Base-by-base conservation (phyloP, 2,329 filamentous ascomycete species). In the Rutstroemia sp. region DNA sequence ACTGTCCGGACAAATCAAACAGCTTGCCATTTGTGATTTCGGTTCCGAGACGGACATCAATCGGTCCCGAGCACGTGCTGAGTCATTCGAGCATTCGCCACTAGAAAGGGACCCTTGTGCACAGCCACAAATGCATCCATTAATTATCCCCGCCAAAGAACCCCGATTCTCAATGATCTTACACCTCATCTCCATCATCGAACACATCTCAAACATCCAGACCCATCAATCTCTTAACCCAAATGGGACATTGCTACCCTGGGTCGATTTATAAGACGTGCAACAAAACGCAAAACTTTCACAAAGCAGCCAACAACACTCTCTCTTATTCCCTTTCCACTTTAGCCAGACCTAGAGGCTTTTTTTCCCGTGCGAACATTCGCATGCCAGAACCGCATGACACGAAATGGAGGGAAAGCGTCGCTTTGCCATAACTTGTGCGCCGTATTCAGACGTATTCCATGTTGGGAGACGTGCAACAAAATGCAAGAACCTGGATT, bases 401-500 rank as follows among this genome's bases (percentile, higher is more conserved):
- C 25, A 7, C 25, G 25, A 27, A 27, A 7, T 27, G 6, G 6
- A 27, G 7, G 25, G 25, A 27, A 27, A 27, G 6, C 25, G 25
- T 27, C 42, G 2, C 10, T 54, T 54, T 48, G 41, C 52, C 52
- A 49, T 54, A 21, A 5, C 4, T 5, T 9, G 7, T 3, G 12
- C 7, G 34, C 52, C 52, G 44, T 23, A 41, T 54, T 54, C 49
- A 21, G 34, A 14, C 44, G 41, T 54, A 39, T 54, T 23, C 44
- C 52, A 54, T 54, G 44, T 54, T 21, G 52, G 16, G 44, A 54
- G 52, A 54, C 18, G 52, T 54, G 52, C 52, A 54, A 54, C 52
- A 49, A 54, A 54, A 25, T 14, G 18, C 12, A 3, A 12, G 9
- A 30, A 21, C 18, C 10, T 19, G 10, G 16, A 27, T 16, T 14